Base-by-base conservation (phyloP, 2,329 filamentous ascomycete species). In the Fonsecaea erecta region DNA sequence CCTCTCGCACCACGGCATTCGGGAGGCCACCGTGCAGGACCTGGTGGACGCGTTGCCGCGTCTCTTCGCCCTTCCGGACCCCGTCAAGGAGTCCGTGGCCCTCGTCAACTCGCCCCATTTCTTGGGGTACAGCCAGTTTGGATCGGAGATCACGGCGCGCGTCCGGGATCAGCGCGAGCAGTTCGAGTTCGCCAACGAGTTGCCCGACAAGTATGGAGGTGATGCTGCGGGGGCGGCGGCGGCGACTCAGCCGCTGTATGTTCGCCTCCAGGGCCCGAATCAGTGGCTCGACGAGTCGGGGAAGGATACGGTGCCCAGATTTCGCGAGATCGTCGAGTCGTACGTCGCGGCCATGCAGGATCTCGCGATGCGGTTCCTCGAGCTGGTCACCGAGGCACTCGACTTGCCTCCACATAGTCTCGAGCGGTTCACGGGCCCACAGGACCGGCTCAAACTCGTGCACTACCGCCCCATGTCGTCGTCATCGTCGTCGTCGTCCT, bases 101-200 rank as follows among this genome's bases (percentile, higher is more conserved):
- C 63, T 77, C 18, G 74, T 79, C 28, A 83, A 86, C 28, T 87
- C 84, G 1, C 84, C 85, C 9, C 85, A 87, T 71, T 87, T 88
- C 62, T 76, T 88, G 1, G 86, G 86, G 0, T 88, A 87, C 71
- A 85, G 83, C 66, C 81, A 77, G 0, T 79, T 80, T 18, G 85
- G 85, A 0, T 77, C 82, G 26, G 86, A 88, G 72, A 84, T 76
- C 0, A 88, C 86, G 1, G 81, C 83, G 0, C 84, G 84, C 0
- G 74, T 76, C 58, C 70, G 74, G 14, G 86, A 88, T 71, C 75
- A 78, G 18, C 76, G 85, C 18, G 85, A 88, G 72, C 86, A 88
- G 69, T 83, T 86, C 54, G 85, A 88, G 71, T 43, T 68, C 24
- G 85, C 83, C 14, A 87, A 84, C 0, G 85, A 88, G 68, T 74